Conservation (phyloP, 108 stramenopile genomes). For the Pseudonitzschia pungens region DNA sequence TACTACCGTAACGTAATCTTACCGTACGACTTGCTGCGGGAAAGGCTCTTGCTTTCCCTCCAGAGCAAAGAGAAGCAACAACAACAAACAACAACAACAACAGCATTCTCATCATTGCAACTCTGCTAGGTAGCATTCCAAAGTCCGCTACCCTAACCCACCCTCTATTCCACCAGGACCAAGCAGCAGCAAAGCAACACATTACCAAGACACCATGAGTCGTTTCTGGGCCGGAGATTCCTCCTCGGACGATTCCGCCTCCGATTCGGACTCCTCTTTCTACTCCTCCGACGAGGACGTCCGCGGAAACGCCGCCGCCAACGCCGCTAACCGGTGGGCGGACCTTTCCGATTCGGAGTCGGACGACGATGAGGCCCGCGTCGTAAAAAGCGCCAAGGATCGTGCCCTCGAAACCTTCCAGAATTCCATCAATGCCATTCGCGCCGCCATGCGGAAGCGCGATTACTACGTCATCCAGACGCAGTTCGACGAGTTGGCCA, state of each 20-base stretch:
- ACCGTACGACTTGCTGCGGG: background rate
- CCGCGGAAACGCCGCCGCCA: constrained; percentile 22
- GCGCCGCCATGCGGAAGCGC: constrained; percentile 80
- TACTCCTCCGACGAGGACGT: constrained; percentile 31
- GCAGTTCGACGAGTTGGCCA: constrained; percentile 87
- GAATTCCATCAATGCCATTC: constrained; percentile 63
- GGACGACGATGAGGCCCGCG: constrained; percentile 92
- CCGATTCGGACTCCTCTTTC: constrained; percentile 30
- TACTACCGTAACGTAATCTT: background rate
- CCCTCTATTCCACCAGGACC: too few relatives aligned
- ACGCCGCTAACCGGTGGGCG: constrained; percentile 49
- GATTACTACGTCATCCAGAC: constrained; percentile 69
- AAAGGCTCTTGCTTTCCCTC: background rate
- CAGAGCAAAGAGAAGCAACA: background rate
- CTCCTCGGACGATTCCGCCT: constrained; percentile 35
- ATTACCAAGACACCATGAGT: constrained; percentile 31
- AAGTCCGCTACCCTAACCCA: too few relatives aligned
- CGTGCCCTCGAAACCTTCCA: constrained; percentile 88
- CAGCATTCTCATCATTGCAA: background rate
- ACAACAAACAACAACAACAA: too few relatives aligned
- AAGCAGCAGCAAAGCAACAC: background rate
- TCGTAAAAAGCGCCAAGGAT: constrained; percentile 94
- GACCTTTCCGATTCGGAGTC: constrained; percentile 50
- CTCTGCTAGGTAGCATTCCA: too few relatives aligned
- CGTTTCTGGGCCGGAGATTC: constrained; percentile 67